phyloP scores from a whole-genome alignment of 345 rosid species.

The Boechera divaricarpa region DNA sequence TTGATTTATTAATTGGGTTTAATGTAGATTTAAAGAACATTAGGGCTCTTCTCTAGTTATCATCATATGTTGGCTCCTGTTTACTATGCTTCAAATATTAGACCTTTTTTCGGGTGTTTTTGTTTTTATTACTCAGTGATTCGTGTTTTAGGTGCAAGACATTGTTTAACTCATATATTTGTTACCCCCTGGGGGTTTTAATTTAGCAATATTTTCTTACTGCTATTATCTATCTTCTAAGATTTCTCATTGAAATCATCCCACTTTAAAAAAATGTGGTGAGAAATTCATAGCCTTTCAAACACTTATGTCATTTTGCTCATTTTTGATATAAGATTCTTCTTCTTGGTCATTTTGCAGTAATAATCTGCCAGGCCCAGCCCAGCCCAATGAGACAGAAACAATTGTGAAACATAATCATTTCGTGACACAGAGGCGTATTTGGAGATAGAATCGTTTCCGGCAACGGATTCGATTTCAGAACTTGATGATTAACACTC shows the following conservation, averaged over 20 bases:
- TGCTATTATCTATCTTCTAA: neutral
- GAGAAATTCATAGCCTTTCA: too few species aligned
- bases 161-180: neutral
- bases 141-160: constrained; percentile 20
- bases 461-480: too few species aligned
- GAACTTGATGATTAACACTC: too few species aligned
- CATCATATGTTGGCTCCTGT: constrained; percentile 11
- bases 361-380: too few species aligned
- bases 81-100: constrained; percentile 11
- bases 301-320: too few species aligned
- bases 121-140: constrained; percentile 14
- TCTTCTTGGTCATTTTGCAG: too few species aligned
- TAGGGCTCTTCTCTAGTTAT: constrained; percentile 31
- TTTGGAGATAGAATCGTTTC: too few species aligned
- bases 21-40: constrained; percentile 33
- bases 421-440: too few species aligned
- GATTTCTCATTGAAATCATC: neutral
- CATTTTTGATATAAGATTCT: too few species aligned
- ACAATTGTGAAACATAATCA: too few species aligned
- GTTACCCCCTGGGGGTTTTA: neutral
- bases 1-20: constrained; percentile 19
- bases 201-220: neutral
- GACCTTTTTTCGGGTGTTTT: constrained; percentile 21
- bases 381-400: too few species aligned
- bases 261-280: neutral